These are phyloP conservation scores for Phytophthora idaei DNA, from an alignment of 352 stramenopile species.

Conservation along the genomic window DNA sequence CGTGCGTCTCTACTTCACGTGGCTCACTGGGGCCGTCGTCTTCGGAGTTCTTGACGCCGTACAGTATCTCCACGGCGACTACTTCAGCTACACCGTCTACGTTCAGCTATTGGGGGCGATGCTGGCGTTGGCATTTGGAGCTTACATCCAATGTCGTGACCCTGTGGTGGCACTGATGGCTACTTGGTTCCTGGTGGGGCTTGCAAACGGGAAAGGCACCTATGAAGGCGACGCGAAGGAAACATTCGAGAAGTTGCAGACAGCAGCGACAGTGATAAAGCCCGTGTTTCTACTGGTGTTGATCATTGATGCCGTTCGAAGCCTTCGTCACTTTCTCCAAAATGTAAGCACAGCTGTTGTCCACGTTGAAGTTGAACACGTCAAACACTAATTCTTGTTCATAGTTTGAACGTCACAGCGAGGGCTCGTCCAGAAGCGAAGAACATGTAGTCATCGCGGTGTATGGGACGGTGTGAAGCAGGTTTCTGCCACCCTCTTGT, in stretches of 20 bases:
- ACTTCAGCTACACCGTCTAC: slow-evolving; percentile 30
- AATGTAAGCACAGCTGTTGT: slow-evolving; percentile 17
- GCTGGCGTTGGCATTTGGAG: slow-evolving; percentile 6
- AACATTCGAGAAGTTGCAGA: slow-evolving; percentile 24
- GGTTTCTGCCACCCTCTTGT: slow-evolving; percentile 13
- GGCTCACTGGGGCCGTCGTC: slow-evolving; percentile 20
- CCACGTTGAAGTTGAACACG: slow-evolving; percentile 25
- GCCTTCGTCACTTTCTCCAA: slow-evolving; percentile 19
- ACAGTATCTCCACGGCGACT: slow-evolving; percentile 33
- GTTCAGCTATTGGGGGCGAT: slow-evolving; percentile 9
- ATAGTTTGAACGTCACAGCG: slow-evolving; percentile 8
- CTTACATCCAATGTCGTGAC: slow-evolving; percentile 14
- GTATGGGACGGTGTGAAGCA: slow-evolving; percentile 34
- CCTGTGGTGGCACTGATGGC: slow-evolving; percentile 16
- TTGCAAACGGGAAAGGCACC: slow-evolving; percentile 8
- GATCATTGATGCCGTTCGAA: slow-evolving; percentile 7
- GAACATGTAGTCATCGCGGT: slow-evolving; percentile 4
- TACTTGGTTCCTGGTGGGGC: slow-evolving; percentile 20
- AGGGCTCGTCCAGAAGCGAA: neutral
- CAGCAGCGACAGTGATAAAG: slow-evolving; percentile 1
- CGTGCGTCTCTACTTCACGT: slow-evolving; percentile 26
- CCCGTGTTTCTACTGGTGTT: slow-evolving; percentile 18
- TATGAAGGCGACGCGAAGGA: slow-evolving; percentile 10
- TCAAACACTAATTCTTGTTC: slow-evolving; percentile 1
- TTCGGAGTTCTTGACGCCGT: slow-evolving; percentile 33